Percentiles rank a stretch among this genome's conserved stretches.
Conservation (phyloP, 2,329 filamentous ascomycete species). For the Arthrocladium fulminans region DNA sequence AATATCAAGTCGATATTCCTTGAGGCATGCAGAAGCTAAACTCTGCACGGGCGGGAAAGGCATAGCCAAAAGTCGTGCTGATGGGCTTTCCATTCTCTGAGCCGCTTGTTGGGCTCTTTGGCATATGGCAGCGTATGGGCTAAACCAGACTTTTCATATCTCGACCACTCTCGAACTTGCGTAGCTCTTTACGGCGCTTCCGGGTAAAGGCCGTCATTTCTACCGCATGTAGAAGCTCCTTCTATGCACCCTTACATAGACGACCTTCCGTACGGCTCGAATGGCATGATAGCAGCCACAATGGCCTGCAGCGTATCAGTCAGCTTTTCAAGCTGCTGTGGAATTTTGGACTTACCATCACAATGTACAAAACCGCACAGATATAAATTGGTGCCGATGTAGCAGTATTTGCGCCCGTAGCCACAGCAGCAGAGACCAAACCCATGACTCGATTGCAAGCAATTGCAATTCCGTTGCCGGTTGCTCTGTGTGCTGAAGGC, state of each 20-base stretch:
- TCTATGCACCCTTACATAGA: conserved; percentile 15
- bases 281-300: conserved; percentile 20
- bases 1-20: no score
- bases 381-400: conserved; percentile 32
- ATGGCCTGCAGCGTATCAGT: conserved; percentile 11
- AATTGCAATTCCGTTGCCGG: conserved; percentile 65
- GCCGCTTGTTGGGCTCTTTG: background rate
- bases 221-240: background rate
- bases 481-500: conserved; percentile 60
- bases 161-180: background rate
- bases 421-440: conserved; percentile 56
- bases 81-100: background rate
- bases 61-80: no score
- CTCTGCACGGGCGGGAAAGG: no score
- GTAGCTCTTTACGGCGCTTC: background rate
- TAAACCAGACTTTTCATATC: background rate
- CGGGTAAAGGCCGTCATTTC: background rate
- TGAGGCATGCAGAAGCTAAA: no score
- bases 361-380: conserved; percentile 29
- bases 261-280: conserved; percentile 22
- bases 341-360: conserved; percentile 25
- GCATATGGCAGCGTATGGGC: background rate
- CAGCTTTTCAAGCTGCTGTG: background rate
- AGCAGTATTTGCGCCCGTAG: conserved; percentile 21
- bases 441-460: conserved; percentile 66